Conservation (phyloP, 345 rosid genomes). For the Salix viminalis region DNA sequence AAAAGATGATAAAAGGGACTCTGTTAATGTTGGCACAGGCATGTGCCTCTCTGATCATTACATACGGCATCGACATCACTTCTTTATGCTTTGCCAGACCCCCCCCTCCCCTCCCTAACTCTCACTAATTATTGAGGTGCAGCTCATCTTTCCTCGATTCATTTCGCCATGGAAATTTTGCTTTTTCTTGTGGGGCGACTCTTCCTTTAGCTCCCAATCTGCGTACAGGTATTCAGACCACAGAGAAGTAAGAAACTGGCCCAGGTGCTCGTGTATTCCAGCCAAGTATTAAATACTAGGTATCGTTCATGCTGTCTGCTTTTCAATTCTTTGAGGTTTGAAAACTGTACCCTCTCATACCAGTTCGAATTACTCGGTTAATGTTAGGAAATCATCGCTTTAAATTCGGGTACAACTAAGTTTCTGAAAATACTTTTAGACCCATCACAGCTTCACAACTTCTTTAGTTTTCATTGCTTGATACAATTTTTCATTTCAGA, state of each 20-base stretch:
- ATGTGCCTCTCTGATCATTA: constrained; percentile 56
- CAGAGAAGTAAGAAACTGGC: neutral
- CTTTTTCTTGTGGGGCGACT: constrained; percentile 19
- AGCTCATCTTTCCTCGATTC: constrained; percentile 26
- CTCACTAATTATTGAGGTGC: constrained; percentile 46
- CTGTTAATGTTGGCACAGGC: constrained; percentile 39
- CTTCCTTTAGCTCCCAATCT: constrained; percentile 14
- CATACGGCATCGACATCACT: constrained; percentile 42
- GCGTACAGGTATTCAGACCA: neutral
- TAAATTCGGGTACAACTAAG: neutral
- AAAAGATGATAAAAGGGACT: constrained; percentile 13
- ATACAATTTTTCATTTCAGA: no score
- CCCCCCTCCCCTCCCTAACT: constrained; percentile 20
- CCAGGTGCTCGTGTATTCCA: neutral
- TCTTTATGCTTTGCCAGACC: constrained; percentile 27
- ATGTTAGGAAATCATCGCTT: neutral
- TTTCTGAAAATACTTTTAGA: neutral
- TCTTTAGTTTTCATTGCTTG: no score
- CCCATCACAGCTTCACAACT: no score
- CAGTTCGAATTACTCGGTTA: neutral
- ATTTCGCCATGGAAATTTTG: constrained; percentile 10
- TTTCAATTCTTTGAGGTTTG: neutral
- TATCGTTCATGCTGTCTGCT: neutral
- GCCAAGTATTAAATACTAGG: neutral
- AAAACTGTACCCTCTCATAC: neutral